Conservation (phyloP, 176 grass and related monocot species). For the Hordeum marinum region DNA sequence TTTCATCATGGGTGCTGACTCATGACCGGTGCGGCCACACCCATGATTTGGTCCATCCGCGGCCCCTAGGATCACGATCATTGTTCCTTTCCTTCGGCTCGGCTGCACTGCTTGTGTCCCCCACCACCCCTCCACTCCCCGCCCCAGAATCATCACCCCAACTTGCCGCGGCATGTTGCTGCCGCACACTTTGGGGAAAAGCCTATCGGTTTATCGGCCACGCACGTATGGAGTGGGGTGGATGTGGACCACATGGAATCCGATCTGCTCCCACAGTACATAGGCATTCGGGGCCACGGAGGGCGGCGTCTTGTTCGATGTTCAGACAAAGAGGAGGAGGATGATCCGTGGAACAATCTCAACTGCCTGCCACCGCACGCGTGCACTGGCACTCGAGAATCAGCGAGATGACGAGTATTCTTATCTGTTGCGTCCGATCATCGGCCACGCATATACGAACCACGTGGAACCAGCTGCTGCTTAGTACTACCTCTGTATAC, state of each 20-base stretch:
- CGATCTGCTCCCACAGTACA: too few relatives aligned
- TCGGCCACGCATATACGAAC: not conserved
- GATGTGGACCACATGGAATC: not conserved
- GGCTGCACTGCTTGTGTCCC: not conserved
- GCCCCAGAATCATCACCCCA: slow-evolving; percentile 18
- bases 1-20: not conserved
- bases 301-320: not conserved
- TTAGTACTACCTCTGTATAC: too few relatives aligned
- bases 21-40: not conserved
- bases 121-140: slow-evolving; percentile 4
- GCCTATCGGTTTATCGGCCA: not conserved
- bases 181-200: not conserved
- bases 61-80: not conserved
- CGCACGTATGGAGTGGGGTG: not conserved
- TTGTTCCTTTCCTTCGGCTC: not conserved
- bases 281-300: not conserved
- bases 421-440: not conserved
- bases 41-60: not conserved
- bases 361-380: not conserved
- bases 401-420: not conserved
- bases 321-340: not conserved
- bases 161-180: not conserved
- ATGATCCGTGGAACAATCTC: not conserved
- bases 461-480: not conserved
- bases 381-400: not conserved